Percentiles rank a stretch among this genome's conserved stretches.
These are phyloP conservation scores for Suzukiozyma palmioleophila DNA, from an alignment of 1,139 yeast species.

Conservation along the genomic window DNA sequence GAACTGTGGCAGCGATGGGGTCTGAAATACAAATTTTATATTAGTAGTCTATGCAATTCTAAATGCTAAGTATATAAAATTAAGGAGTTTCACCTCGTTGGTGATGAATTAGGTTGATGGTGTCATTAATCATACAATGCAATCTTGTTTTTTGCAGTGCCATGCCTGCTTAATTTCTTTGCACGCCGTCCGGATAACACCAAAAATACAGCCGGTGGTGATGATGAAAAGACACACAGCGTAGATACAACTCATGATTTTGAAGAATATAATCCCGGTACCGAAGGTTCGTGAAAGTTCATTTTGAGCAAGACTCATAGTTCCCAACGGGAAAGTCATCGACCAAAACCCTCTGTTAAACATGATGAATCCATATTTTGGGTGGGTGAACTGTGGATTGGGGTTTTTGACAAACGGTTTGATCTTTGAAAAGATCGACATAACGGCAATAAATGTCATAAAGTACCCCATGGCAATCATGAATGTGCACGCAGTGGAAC, in stretches of 20 bases:
- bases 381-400: slow-evolving; percentile 16
- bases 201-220: slow-evolving; percentile 27
- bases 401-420: slow-evolving; percentile 24
- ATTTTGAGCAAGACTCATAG: slow-evolving; percentile 61
- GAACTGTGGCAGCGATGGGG: too few relatives aligned
- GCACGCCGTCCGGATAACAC: slow-evolving; percentile 10
- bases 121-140: background rate
- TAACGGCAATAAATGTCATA: slow-evolving; percentile 51
- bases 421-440: slow-evolving; percentile 36
- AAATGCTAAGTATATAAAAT: too few relatives aligned
- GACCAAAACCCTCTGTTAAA: slow-evolving; percentile 77
- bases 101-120: background rate
- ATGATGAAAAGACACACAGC: slow-evolving; percentile 33
- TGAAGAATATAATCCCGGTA: slow-evolving; percentile 45
- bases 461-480: slow-evolving; percentile 59
- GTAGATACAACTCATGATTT: slow-evolving; percentile 58
- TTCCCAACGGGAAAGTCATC: slow-evolving; percentile 85
- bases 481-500: slow-evolving; percentile 35
- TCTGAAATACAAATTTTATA: too few relatives aligned
- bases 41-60: too few relatives aligned
- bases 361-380: slow-evolving; percentile 24
- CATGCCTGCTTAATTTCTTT: slow-evolving; percentile 1
- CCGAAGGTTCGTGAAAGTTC: slow-evolving; percentile 43
- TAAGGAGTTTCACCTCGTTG: too few relatives aligned
- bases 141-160: background rate